phyloP scores from a whole-genome alignment of 202 grass and related monocot species.

The Schoenoplectus triqueter region DNA sequence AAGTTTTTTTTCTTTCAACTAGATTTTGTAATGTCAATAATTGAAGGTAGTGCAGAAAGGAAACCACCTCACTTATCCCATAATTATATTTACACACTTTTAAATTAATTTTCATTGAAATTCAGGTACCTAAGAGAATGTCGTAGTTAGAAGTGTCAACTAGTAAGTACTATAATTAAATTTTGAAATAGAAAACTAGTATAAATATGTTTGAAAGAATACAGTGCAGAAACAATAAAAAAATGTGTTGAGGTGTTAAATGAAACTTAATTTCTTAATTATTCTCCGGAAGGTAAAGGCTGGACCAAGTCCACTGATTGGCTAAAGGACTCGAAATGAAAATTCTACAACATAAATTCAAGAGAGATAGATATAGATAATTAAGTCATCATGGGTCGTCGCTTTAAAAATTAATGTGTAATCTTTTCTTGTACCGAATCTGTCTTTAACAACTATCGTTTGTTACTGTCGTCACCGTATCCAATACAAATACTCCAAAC shows the following conservation, averaged over 20 bases:
- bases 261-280: constrained; percentile 8
- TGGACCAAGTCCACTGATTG: constrained; percentile 6
- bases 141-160: too few species aligned
- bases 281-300: background rate
- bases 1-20: too few species aligned
- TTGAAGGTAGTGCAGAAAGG: too few species aligned
- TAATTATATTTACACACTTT: too few species aligned
- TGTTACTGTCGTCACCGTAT: constrained; percentile 35
- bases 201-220: too few species aligned
- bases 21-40: too few species aligned
- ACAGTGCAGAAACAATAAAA: too few species aligned
- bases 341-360: background rate
- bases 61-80: too few species aligned
- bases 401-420: constrained; percentile 23
- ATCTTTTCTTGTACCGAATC: constrained; percentile 17
- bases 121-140: too few species aligned
- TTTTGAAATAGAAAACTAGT: too few species aligned
- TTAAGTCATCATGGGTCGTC: background rate
- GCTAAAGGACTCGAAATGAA: constrained; percentile 5
- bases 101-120: too few species aligned
- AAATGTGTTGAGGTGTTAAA: background rate
- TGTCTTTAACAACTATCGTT: constrained; percentile 25
- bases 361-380: background rate
- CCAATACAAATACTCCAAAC: constrained; percentile 25
- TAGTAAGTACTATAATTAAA: too few species aligned